Base-by-base conservation (phyloP, 192 early-diverging fungal species). In the Funneliformis mosseae region DNA sequence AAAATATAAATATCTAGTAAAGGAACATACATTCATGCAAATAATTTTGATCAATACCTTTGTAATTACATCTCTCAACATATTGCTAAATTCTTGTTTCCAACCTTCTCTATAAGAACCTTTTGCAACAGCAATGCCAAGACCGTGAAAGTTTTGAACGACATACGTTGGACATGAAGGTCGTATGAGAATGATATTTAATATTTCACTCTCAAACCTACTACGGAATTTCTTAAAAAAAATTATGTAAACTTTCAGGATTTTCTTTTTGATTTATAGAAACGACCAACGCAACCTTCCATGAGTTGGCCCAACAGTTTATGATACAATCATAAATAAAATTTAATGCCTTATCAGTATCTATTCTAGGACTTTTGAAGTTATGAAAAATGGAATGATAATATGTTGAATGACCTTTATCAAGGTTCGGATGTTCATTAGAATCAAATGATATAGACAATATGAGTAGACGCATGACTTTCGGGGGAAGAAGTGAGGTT, bases 241-340 rank as follows among this genome's bases (percentile, higher is more conserved):
- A 61, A 1, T 1, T 4, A 61, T 0, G 8, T 5, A 61, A 21
- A 8, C 38, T 7, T 27, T 12, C 14, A 43, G 38, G 7, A 8
- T 42, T 55, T 55, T 16, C 4, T 3, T 38, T 39, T 67, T 6
- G 25, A 38, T 11, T 67, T 11, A 38, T 12, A 23, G 3, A 70
- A 18, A 70, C 3, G 9, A 43, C 14, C 5, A 70, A 4, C 6
- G 27, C 8, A 33, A 63, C 27, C 27, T 76, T 59, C 59, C 59
- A 61, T 59, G 25, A 28, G 62, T 76, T 76, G 3, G 18, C 55
- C 74, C 74, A 76, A 10, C 74, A 76, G 41, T 76, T 76, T 8
- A 76, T 60, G 4, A 38, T 59, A 9, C 5, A 60, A 9, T 76
- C 59, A 62, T 38, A 10, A 14, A 61, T 38, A 9, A 76, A 76